Evolutionary conservation across 768 basidiomycete species (phyloP).

Genomic region (button mushroom (Agaricus bisporus)): DNA sequence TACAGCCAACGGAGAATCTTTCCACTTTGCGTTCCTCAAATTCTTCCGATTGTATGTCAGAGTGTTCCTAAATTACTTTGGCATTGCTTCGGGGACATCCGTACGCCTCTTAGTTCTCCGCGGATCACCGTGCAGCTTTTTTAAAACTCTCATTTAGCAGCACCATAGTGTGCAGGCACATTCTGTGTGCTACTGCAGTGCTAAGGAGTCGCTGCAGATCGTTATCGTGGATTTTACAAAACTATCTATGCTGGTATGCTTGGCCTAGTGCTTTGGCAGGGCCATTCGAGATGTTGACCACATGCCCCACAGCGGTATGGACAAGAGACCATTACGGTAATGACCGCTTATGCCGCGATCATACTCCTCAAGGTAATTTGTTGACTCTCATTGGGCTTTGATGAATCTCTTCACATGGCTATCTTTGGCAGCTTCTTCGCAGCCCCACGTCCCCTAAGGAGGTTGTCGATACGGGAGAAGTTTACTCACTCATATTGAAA

Average conservation of each 20-base stretch:
- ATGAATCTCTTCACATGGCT: conserved; percentile 3
- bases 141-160: conserved; percentile 24
- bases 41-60: conserved; percentile 76
- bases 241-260: conserved; percentile 66
- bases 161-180: conserved; percentile 64
- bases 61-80: conserved; percentile 82
- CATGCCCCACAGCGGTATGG: conserved; percentile 56
- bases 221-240: conserved; percentile 68
- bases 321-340: conserved; percentile 78
- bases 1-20: conserved; percentile 63
- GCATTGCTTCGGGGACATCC: conserved; percentile 24
- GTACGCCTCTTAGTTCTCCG: conserved; percentile 3
- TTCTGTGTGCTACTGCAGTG: conserved; percentile 68
- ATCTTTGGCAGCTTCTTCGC: conserved; percentile 53
- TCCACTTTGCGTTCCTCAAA: conserved; percentile 70
- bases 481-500: conserved; percentile 57
- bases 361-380: conserved; percentile 62
- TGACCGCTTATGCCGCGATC: conserved; percentile 84
- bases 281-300: conserved; percentile 10
- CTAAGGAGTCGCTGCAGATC: conserved; percentile 63
- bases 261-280: neutral
- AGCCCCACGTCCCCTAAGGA: conserved; percentile 51
- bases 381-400: conserved; percentile 3
- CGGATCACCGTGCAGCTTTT: conserved; percentile 9
- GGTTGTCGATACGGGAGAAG: conserved; percentile 57